Evolutionary conservation across 2,329 filamentous ascomycete genomes (phyloP).

Genomic region (Onygenales sp.): DNA sequence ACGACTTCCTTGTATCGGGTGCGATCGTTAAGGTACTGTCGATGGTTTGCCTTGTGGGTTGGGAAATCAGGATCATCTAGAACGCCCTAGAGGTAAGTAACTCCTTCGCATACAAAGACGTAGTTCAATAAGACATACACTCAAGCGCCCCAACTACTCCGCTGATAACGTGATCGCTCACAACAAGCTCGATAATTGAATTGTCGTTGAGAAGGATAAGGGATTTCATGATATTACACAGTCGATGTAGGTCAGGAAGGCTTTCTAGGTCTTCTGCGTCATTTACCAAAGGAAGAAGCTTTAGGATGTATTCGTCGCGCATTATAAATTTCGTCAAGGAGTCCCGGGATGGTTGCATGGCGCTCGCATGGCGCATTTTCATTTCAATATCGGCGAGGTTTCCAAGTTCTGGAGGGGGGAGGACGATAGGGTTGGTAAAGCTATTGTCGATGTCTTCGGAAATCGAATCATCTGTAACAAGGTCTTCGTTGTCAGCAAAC

Average conservation of each 20-base stretch:
- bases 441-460: slow-evolving; percentile 76
- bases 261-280: slow-evolving; percentile 89
- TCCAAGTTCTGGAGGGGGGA: slow-evolving; percentile 71
- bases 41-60: slow-evolving; percentile 92
- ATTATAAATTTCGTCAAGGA: slow-evolving; percentile 81
- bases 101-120: slow-evolving; percentile 4
- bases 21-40: slow-evolving; percentile 81
- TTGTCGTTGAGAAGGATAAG: slow-evolving; percentile 92
- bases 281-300: slow-evolving; percentile 74
- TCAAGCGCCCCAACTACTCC: slow-evolving; percentile 93
- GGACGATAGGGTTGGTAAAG: slow-evolving; percentile 56
- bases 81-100: slow-evolving; percentile 20
- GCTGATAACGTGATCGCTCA: slow-evolving; percentile 78
- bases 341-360: slow-evolving; percentile 67
- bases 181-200: slow-evolving; percentile 84
- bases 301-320: slow-evolving; percentile 74
- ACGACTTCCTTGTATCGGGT: slow-evolving; percentile 95
- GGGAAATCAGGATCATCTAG: slow-evolving; percentile 90
- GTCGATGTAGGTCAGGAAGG: slow-evolving; percentile 70
- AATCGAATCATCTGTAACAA: slow-evolving; percentile 62
- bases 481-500: slow-evolving; percentile 14
- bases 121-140: slow-evolving; percentile 41
- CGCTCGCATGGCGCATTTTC: slow-evolving; percentile 69
- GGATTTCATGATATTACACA: slow-evolving; percentile 98
- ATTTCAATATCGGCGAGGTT: slow-evolving; percentile 78